Conservation (phyloP, 1,139 yeast species). For the Pichia sp. region DNA sequence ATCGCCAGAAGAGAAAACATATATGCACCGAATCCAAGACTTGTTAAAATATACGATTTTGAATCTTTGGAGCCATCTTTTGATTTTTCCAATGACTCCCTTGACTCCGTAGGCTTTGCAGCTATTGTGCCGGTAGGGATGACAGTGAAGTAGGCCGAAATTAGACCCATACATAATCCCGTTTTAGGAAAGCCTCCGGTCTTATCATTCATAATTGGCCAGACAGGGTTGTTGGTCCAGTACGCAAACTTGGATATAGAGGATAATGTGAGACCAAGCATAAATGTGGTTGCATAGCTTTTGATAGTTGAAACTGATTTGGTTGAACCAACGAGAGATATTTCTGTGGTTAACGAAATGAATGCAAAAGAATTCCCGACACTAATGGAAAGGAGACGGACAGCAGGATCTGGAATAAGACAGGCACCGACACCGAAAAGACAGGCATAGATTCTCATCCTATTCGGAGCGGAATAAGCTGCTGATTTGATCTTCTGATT, state of each 20-base stretch:
- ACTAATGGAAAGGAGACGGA: slow-evolving; percentile 60
- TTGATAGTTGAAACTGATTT: slow-evolving; percentile 39
- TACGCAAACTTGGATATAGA: slow-evolving; percentile 70
- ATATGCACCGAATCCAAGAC: slow-evolving; percentile 73
- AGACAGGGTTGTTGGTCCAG: slow-evolving; percentile 86
- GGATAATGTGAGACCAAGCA: slow-evolving; percentile 68
- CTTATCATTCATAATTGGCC: slow-evolving; percentile 87
- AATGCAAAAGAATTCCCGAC: slow-evolving; percentile 63
- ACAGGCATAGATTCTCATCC: slow-evolving; percentile 55
- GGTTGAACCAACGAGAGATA: slow-evolving; percentile 43
- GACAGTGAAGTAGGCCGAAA: slow-evolving; percentile 55
- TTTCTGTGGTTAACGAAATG: slow-evolving; percentile 53
- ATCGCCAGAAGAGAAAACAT: slow-evolving; percentile 70
- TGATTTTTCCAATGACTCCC: neutral
- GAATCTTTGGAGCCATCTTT: neutral
- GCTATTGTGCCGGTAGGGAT: slow-evolving; percentile 19
- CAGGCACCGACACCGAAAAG: slow-evolving; percentile 75
- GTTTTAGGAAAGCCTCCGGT: slow-evolving; percentile 83
- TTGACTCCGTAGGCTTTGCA: neutral
- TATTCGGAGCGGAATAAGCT: slow-evolving; percentile 42
- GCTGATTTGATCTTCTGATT: slow-evolving; percentile 47
- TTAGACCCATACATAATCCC: slow-evolving; percentile 65
- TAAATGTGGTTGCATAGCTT: slow-evolving; percentile 57
- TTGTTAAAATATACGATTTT: slow-evolving; percentile 38
- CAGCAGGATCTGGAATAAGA: slow-evolving; percentile 59